Base-by-base conservation (phyloP, 1,284 basidiomycete species). In the Schizophyllum amplum region DNA sequence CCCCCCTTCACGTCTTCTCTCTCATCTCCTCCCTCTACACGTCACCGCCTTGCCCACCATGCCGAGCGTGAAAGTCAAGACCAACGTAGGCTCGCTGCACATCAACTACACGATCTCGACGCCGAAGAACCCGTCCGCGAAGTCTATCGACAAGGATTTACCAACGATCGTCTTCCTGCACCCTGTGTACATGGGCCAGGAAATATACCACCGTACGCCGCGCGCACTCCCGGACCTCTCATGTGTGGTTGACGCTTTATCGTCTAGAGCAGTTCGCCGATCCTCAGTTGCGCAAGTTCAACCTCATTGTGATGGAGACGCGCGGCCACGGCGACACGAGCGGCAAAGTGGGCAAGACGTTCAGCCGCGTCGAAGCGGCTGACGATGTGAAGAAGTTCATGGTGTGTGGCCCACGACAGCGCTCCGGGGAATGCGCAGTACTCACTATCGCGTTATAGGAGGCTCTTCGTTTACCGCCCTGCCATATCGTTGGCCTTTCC, bases 91-190 rank as follows among this genome's bases (percentile, higher is more conserved):
- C 6, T 64, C 64, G 17, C 63, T 67, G 53, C 65, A 69, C 46
- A 66, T 71, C 55, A 62, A 69, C 58, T 75, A 74, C 58, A 64
- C 62, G 20, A 72, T 75, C 23, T 64, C 72, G 4, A 75, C 74
- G 4, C 73, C 74, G 5, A 68, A 62, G 20, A 67, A 61, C 20
- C 56, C 65, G 6, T 64, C 62, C 9, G 69, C 69, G 21, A 60
- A 65, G 24, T 53, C 60, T 6, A 69, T 75, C 49, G 66, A 66
- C 47, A 61, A 67, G 24, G 62, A 62, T 21, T 47, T 74, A n/a
- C 74, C 73, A 13, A 70, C 66, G 7, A 64, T 75, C 26, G 53
- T 75, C 20, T 72, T 74, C 60, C 60, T 75, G 22, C 73, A 75
- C 58, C 67, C 69, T 9, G 66, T 67, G 33, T 74, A 70, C 61